Evolutionary conservation across 371 early-diverging fungal species (phyloP), one percentile per base, ranked within the genome.

Genomic region (Sporodiniella umbellata): DNA sequence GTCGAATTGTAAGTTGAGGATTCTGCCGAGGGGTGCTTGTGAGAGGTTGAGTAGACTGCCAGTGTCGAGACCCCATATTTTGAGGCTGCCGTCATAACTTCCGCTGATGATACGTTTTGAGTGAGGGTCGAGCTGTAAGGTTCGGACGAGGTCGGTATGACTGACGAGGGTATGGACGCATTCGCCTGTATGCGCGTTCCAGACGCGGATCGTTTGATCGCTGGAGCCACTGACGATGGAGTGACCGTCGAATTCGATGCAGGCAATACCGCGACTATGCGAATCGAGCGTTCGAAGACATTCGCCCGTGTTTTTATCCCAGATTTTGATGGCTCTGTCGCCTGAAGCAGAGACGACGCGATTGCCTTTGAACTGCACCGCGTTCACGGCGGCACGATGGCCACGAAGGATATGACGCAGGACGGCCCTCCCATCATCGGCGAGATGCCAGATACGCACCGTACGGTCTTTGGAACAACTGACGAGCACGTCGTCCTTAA

Each of bases 211-310:
- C 10, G 94, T 86, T 57, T 86, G 82, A 68, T 99, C 99, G 68
- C 95, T 89, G n/a, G 95, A 94, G 5, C 98, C 99, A 14, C 94
- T 92, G 0, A 95, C 90, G 33, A 97, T 89, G 10, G 80, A 76
- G 48, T 87, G 77, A n/a, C 95, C 94, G 60, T 94, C 92, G 60
- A 85, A 98, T 64, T 97, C 96, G 19, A 95, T 92, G 58, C 95
- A 96, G 1, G 98, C 94, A 15, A 99, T 72, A 0, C 98, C 98
- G 19, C 95, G 80, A 14, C 76, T 70, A 53, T 91, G 87, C 0
- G 80, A 81, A 43, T 71, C 75, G 18, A 85, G 62, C 11, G 81
- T 81, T 22, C 69, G 66, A 8, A 85, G 39, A 48, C 81, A 84
- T 23, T 54, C 70, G 1, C 85, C 85, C 0, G 88, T 81, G 30